Percentiles rank a stretch among this genome's conserved stretches.
Conservation (phyloP, 805 yeast genomes). For the Lipomyces anomalus region DNA sequence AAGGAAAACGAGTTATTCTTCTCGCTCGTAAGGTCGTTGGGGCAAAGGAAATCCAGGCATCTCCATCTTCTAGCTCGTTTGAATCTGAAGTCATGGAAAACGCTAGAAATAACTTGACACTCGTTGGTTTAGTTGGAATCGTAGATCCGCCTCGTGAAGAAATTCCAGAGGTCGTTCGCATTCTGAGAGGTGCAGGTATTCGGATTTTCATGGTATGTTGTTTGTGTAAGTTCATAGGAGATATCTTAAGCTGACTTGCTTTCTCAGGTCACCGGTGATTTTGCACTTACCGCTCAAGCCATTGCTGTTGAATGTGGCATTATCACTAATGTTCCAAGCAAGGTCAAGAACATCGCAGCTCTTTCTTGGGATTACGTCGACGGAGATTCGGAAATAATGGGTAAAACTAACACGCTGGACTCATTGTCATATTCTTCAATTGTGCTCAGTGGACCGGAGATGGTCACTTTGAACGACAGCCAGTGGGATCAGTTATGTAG, state of each 20-base stretch:
- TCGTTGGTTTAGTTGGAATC: constrained; percentile 87
- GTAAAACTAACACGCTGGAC: too few relatives aligned
- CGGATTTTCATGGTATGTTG: constrained; percentile 94
- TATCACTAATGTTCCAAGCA: constrained; percentile 29
- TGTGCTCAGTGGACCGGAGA: constrained; percentile 10
- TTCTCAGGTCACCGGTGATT: constrained; percentile 75
- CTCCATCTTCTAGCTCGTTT: too few relatives aligned
- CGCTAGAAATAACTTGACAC: constrained; percentile 34
- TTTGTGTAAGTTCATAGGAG: constrained; percentile 97
- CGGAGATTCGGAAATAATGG: background rate
- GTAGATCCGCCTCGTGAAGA: constrained; percentile 94
- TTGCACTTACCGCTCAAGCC: constrained; percentile 55
- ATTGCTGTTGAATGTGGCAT: constrained; percentile 60
- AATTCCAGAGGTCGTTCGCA: constrained; percentile 65
- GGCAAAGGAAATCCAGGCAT: background rate
- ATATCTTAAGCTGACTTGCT: too few relatives aligned
- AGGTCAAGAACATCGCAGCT: too few relatives aligned
- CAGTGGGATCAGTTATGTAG: constrained; percentile 41
- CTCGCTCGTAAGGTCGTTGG: background rate
- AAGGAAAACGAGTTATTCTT: constrained; percentile 31
- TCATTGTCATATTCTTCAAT: too few relatives aligned
- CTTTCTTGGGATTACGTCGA: background rate
- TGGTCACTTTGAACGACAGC: constrained; percentile 26
- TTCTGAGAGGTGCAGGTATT: constrained; percentile 82
- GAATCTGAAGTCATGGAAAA: background rate